phyloP scores from a whole-genome alignment of 73 alveolate species.

The Tetrahymena elliotti region DNA sequence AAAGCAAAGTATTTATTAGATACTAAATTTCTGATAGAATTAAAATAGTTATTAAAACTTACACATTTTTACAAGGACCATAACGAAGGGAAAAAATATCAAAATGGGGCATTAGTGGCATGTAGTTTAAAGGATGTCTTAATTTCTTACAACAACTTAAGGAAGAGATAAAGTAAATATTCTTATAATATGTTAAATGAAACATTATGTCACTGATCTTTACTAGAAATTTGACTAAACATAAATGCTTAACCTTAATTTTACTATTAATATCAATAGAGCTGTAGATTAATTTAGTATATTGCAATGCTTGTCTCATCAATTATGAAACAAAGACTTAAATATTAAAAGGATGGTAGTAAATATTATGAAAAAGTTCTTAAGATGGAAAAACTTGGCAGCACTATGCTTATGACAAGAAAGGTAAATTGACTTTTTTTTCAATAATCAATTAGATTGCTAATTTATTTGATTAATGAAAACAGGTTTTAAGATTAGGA shows the following conservation, averaged over 20 bases:
- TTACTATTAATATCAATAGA: neutral
- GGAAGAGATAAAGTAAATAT: neutral
- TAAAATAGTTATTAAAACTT: neutral
- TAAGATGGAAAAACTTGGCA: neutral
- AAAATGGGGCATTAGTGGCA: neutral
- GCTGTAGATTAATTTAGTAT: neutral
- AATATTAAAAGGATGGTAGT: neutral
- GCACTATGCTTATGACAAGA: neutral
- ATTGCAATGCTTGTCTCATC: neutral
- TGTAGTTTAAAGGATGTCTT: neutral
- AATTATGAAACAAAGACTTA: neutral
- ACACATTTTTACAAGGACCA: neutral
- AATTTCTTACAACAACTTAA: neutral
- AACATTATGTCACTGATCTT: neutral
- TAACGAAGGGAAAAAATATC: neutral
- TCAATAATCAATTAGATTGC: too few species aligned
- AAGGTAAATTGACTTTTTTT: too few species aligned
- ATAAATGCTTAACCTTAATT: neutral
- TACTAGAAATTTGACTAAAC: neutral
- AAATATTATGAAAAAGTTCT: neutral
- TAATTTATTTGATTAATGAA: too few species aligned
- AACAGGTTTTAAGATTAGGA: neutral
- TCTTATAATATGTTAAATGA: too few species aligned
- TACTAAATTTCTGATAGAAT: neutral
- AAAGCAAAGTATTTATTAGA: neutral